A percentile compares a stretch with the other conserved stretches of the same genome.
phyloP scores from a whole-genome alignment of 306 rosid species.

The Sesbania bispinosa region DNA sequence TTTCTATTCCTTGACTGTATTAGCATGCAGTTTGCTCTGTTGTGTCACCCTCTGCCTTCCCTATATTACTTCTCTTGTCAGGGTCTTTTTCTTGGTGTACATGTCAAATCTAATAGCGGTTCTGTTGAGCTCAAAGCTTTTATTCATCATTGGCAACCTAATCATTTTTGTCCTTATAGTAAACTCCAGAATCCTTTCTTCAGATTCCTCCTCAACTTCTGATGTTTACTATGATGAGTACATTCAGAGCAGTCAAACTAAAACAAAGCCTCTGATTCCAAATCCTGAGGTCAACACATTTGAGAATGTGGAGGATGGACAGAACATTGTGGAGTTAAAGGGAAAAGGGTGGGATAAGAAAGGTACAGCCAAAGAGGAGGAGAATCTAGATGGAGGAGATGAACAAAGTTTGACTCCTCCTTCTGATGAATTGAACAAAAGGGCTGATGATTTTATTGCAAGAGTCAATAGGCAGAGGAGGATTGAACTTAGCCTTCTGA shows the following conservation, averaged over 20 bases:
- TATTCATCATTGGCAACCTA: slow-evolving; percentile 39
- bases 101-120: slow-evolving; percentile 34
- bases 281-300: neutral
- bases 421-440: slow-evolving; percentile 59
- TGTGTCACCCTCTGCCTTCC: slow-evolving; percentile 40
- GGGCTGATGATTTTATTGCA: slow-evolving; percentile 87
- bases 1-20: slow-evolving; percentile 26
- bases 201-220: slow-evolving; percentile 30
- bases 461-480: slow-evolving; percentile 62
- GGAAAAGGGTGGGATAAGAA: slow-evolving; percentile 10
- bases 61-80: slow-evolving; percentile 15
- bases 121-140: slow-evolving; percentile 32
- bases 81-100: slow-evolving; percentile 11
- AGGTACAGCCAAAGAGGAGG: slow-evolving; percentile 10
- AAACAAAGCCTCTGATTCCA: slow-evolving; percentile 20
- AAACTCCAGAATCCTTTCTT: slow-evolving; percentile 52
- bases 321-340: neutral
- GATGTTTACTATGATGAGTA: slow-evolving; percentile 45
- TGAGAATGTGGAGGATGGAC: slow-evolving; percentile 12
- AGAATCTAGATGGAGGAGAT: neutral
- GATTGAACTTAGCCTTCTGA: slow-evolving; percentile 54
- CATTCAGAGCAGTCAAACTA: slow-evolving; percentile 31
- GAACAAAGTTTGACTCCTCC: slow-evolving; percentile 12
- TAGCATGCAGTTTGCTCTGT: slow-evolving; percentile 33
- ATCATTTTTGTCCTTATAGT: slow-evolving; percentile 36